Base-by-base conservation (phyloP, 345 rosid species). In the Aurinia saxatilis region DNA sequence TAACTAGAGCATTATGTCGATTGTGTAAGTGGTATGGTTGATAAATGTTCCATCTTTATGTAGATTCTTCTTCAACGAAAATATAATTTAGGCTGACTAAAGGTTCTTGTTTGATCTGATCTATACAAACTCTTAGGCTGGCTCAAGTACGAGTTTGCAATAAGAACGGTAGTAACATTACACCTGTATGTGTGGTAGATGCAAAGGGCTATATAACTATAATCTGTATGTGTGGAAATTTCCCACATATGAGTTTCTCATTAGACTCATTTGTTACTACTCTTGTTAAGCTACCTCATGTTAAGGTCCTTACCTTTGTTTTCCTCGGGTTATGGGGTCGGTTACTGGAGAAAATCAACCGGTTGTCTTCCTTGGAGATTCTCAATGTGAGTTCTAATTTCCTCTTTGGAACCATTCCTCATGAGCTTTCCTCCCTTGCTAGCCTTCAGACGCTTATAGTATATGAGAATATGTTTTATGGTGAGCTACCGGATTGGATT, bases 251-350 rank as follows among this genome's bases (percentile, higher is more conserved):
- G 57, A 77, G 82, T 66, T 90, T 93, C 56, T 93, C 97, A 39
- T 67, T 85, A 34, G 84, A 85, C 52, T 93, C 97, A 15, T 85
- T 93, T 61, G 57, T 85, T 25, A 87, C 84, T 2, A 87, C 96
- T 10, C 79, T 93, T 45, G 91, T 73, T 44, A 73, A 75, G 74
- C 95, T 93, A 42, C 84, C 87, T 12, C 68, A 80, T 69, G 70
- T 90, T 74, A 90, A 87, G 74, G 99, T 93, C 71, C 82, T 93
- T 54, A 84, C 87, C 44, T 67, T 93, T 71, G 88, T 78, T 36
- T 87, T 90, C 17, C 84, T 93, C 0, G 99, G 99, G 14, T 72
- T 93, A 73, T 85, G 99, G 99, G 99, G 99, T 36, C 79, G 77
- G 8, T 72, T 93, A 59, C 81, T 97, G 7, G 85, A 81, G 44